phyloP scores from a whole-genome alignment of 192 early-diverging fungal genomes.

The Dissophora ornata region DNA sequence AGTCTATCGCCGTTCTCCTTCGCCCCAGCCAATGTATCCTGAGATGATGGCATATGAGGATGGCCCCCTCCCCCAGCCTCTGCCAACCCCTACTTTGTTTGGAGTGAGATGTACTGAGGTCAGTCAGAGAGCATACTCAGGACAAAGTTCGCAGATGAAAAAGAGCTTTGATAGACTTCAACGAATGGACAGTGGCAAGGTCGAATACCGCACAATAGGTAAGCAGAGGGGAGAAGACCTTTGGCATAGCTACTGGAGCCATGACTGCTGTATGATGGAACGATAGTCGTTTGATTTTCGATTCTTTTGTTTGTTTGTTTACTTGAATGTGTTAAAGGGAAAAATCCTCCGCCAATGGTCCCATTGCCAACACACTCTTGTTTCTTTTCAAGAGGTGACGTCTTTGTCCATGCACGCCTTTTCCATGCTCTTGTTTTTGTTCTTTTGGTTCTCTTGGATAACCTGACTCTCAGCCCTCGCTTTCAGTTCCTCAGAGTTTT shows the following conservation, averaged over 20 bases:
- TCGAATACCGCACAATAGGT: conserved; percentile 53
- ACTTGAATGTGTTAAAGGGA: too few species aligned
- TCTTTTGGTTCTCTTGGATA: conserved; percentile 31
- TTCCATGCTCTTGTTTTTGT: neutral
- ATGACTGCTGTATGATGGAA: neutral
- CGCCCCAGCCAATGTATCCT: neutral
- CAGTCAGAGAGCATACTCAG: conserved; percentile 28
- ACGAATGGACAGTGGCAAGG: conserved; percentile 36
- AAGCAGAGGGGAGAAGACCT: neutral
- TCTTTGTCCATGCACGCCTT: neutral
- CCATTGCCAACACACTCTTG: neutral
- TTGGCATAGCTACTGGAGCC: neutral
- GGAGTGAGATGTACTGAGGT: conserved; percentile 12
- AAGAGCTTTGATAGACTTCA: conserved; percentile 33
- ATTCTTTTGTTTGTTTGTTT: conserved; percentile 21
- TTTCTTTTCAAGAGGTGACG: too few species aligned
- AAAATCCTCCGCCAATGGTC: too few species aligned
- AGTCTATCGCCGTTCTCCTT: neutral
- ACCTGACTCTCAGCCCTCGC: conserved; percentile 8
- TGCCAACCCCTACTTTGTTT: conserved; percentile 1
- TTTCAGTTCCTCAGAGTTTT: neutral
- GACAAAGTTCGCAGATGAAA: conserved; percentile 44
- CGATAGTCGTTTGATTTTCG: conserved; percentile 15
- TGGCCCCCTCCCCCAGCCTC: neutral
- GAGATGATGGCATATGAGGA: neutral